phyloP scores from a whole-genome alignment of 2,329 filamentous ascomycete species.

The Fusarium compactum region DNA sequence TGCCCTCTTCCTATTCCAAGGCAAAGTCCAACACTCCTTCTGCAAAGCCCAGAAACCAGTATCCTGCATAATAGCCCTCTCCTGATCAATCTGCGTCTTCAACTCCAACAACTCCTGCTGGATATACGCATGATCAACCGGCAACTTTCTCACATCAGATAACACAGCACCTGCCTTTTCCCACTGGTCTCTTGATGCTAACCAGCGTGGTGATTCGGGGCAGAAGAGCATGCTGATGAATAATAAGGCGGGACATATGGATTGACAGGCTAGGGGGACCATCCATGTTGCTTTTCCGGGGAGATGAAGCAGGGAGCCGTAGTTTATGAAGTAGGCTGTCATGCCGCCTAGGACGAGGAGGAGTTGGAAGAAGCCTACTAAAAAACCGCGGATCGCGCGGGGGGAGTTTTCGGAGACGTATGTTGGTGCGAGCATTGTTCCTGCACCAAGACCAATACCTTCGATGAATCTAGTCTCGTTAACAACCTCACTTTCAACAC shows the following conservation, averaged over 20 bases:
- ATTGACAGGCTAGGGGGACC: constrained; percentile 67
- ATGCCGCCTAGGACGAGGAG: constrained; percentile 66
- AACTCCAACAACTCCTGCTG: constrained; percentile 41
- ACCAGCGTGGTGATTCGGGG: constrained; percentile 69
- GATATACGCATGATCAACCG: constrained; percentile 38
- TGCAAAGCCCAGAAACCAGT: constrained; percentile 39
- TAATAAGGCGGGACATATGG: constrained; percentile 65
- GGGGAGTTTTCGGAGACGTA: constrained; percentile 72
- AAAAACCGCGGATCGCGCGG: constrained; percentile 68
- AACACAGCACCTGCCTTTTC: constrained; percentile 54
- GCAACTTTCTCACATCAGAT: constrained; percentile 34
- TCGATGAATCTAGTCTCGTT: constrained; percentile 55
- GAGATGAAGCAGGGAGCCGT: constrained; percentile 60
- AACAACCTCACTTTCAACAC: rapidly evolving
- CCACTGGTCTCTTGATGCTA: constrained; percentile 68
- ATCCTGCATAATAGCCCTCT: constrained; percentile 37
- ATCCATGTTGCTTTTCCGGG: constrained; percentile 48
- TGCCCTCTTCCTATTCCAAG: constrained; percentile 41
- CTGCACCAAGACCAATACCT: constrained; percentile 63
- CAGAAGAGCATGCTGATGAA: constrained; percentile 66
- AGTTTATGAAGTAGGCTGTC: constrained; percentile 67
- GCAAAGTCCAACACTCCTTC: constrained; percentile 38
- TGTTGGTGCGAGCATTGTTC: constrained; percentile 69
- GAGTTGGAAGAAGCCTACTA: constrained; percentile 71
- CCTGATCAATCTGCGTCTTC: constrained; percentile 34